Percentiles rank a stretch among this genome's conserved stretches.
phyloP scores from a whole-genome alignment of 73 alveolate genomes.

The Paramecium octaurelia region DNA sequence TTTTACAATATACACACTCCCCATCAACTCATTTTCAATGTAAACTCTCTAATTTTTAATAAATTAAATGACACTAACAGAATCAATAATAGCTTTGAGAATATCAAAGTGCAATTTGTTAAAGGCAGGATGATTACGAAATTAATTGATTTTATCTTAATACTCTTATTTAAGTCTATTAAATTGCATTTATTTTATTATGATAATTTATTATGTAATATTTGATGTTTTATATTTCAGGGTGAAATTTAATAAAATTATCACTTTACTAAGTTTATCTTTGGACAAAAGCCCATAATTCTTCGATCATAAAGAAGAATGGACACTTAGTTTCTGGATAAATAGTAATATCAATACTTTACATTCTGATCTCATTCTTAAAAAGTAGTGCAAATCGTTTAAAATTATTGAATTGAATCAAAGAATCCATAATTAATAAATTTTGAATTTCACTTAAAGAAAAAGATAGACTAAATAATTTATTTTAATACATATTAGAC shows the following conservation, averaged over 20 bases:
- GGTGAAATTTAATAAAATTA: neutral
- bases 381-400: too few species aligned
- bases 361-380: too few species aligned
- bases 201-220: neutral
- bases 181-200: neutral
- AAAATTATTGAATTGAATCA: too few species aligned
- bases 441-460: too few species aligned
- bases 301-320: too few species aligned
- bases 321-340: too few species aligned
- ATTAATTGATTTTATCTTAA: neutral
- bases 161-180: neutral
- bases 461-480: too few species aligned
- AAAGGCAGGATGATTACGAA: neutral
- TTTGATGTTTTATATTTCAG: neutral
- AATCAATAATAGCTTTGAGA: neutral
- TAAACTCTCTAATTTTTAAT: neutral
- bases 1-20: neutral
- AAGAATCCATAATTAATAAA: too few species aligned
- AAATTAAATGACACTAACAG: neutral
- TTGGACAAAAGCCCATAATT: too few species aligned
- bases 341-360: too few species aligned
- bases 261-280: too few species aligned
- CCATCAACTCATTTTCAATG: neutral
- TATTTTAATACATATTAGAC: neutral
- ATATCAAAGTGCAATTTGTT: neutral